These are phyloP conservation scores for Sugiyamaella neomexicana DNA, from an alignment of 1,139 yeast species.

Conservation along the genomic window DNA sequence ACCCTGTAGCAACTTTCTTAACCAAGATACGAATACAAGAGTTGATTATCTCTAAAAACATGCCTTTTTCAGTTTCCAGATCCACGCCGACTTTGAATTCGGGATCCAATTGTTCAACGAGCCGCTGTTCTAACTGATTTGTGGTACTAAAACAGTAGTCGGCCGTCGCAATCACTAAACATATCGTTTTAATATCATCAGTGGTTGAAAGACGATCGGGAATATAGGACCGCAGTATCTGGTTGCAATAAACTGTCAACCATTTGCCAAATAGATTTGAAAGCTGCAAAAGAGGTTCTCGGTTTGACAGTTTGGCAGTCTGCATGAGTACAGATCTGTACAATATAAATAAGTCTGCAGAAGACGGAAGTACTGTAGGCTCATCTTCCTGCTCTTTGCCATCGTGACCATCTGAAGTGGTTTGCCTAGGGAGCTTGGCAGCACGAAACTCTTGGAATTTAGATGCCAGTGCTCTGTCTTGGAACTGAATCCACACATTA, in stretches of 20 bases:
- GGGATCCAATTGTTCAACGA: slow-evolving; percentile 52
- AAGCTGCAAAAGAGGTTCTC: slow-evolving; percentile 63
- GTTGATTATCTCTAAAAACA: slow-evolving; percentile 59
- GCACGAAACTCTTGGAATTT: slow-evolving; percentile 50
- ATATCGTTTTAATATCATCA: slow-evolving; percentile 66
- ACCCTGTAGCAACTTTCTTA: slow-evolving; percentile 58
- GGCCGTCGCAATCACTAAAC: slow-evolving; percentile 80
- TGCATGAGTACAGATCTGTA: slow-evolving; percentile 75
- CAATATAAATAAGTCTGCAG: slow-evolving; percentile 79
- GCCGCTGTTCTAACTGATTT: slow-evolving; percentile 68
- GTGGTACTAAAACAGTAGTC: slow-evolving; percentile 83
- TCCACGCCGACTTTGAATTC: slow-evolving; percentile 43
- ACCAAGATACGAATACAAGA: slow-evolving; percentile 59
- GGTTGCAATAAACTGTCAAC: slow-evolving; percentile 62
- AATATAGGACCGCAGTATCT: slow-evolving; percentile 60
- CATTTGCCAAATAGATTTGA: slow-evolving; percentile 67
- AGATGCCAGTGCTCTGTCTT: slow-evolving; percentile 60
- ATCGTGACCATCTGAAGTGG: slow-evolving; percentile 11
- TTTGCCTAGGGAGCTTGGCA: background rate
- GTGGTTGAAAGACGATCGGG: slow-evolving; percentile 47
- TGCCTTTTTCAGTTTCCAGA: slow-evolving; percentile 58
- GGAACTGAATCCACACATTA: slow-evolving; percentile 84
- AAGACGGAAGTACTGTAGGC: slow-evolving; percentile 68
- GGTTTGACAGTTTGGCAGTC: slow-evolving; percentile 70
- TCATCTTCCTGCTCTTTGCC: slow-evolving; percentile 43